phyloP scores from a whole-genome alignment of 352 stramenopile genomes.

The Phytophthora podocarpi region DNA sequence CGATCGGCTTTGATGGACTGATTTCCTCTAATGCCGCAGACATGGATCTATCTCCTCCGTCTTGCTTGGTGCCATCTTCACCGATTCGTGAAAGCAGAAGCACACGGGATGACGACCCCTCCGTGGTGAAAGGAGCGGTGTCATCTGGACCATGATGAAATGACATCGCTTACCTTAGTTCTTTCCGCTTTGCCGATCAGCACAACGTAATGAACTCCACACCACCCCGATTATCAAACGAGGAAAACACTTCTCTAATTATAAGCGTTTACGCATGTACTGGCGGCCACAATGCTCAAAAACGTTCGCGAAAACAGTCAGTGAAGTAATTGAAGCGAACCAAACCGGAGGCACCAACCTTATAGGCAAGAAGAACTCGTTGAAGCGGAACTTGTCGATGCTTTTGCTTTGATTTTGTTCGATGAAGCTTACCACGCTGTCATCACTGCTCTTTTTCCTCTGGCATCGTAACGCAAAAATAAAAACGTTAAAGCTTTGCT shows the following conservation, averaged over 20 bases:
- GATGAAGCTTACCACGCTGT: constrained; percentile 4
- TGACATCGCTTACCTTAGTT: constrained; percentile 17
- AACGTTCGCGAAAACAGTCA: constrained; percentile 10
- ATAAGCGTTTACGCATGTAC: constrained; percentile 6
- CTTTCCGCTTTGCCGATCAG: background rate
- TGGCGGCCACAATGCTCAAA: background rate
- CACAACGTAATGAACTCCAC: background rate
- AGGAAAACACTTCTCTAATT: constrained; percentile 28
- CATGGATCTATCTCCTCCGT: background rate
- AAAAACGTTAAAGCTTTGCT: constrained; percentile 12
- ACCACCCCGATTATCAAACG: constrained; percentile 7
- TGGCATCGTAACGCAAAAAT: constrained; percentile 15
- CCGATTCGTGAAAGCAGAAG: constrained; percentile 11
- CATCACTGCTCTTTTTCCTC: background rate
- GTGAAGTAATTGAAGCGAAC: background rate
- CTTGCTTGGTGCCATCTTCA: constrained; percentile 13
- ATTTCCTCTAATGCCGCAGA: constrained; percentile 13
- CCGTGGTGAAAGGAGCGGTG: background rate
- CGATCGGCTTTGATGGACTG: constrained; percentile 3
- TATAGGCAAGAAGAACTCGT: too few species aligned
- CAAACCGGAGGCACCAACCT: too few species aligned
- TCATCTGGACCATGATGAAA: constrained; percentile 6
- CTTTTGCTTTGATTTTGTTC: constrained; percentile 13
- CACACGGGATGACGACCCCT: constrained; percentile 11
- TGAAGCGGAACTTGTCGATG: background rate